phyloP scores from a whole-genome alignment of 2,329 filamentous ascomycete genomes.

The Chaetomium strumarium region DNA sequence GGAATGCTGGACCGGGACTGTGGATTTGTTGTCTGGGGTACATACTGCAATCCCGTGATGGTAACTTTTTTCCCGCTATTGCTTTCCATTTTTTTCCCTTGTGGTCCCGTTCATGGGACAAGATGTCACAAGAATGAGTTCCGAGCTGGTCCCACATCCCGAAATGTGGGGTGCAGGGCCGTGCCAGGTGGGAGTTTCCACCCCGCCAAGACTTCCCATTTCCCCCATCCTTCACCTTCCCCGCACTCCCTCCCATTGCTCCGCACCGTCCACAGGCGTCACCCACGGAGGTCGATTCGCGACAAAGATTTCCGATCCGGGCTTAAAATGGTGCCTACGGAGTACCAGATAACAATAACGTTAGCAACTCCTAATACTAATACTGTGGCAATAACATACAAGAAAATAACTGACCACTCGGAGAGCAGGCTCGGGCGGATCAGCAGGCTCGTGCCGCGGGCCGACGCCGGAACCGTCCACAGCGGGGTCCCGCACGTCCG shows the following conservation, averaged over 20 bases:
- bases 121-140: no score
- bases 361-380: no score
- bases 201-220: no score
- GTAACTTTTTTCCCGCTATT: background rate
- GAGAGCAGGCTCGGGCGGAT: background rate
- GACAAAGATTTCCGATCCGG: background rate
- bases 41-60: background rate
- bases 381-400: no score
- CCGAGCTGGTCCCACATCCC: no score
- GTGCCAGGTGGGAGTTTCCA: no score
- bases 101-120: no score
- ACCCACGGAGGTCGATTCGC: background rate
- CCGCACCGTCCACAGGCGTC: background rate
- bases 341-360: no score
- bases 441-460: background rate
- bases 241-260: background rate
- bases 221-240: background rate
- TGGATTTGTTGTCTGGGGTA: background rate
- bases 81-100: no score
- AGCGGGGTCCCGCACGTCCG: background rate
- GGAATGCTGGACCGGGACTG: background rate
- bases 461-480: background rate
- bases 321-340: background rate
- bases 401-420: background rate
- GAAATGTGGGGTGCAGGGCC: no score